A percentile compares a stretch with the other conserved stretches of the same genome.
Evolutionary conservation across 768 basidiomycete species (phyloP).

Genomic region (Rhizopogon vinicolor): DNA sequence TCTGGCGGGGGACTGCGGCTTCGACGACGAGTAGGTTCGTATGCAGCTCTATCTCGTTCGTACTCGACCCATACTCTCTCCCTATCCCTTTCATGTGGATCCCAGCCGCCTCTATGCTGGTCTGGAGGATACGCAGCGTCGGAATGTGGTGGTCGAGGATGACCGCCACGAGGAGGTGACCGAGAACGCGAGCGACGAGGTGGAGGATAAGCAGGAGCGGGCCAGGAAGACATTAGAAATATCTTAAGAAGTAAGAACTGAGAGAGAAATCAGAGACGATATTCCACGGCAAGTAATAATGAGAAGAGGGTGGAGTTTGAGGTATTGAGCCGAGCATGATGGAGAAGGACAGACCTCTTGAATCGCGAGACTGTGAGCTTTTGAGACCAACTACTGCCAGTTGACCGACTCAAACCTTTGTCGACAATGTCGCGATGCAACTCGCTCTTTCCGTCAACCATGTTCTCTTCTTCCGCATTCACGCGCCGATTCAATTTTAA

Average conservation of each 20-base stretch:
- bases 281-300: conserved; percentile 47
- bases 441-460: conserved; percentile 10
- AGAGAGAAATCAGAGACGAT: conserved; percentile 47
- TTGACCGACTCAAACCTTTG: conserved; percentile 33
- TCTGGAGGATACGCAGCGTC: conserved; percentile 56
- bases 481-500: conserved; percentile 20
- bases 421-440: conserved; percentile 56
- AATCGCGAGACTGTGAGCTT: conserved; percentile 41
- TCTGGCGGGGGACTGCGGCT: conserved; percentile 75
- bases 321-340: conserved; percentile 77
- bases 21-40: conserved; percentile 67
- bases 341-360: conserved; percentile 88
- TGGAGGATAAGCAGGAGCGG: conserved; percentile 62
- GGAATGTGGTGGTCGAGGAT: conserved; percentile 50
- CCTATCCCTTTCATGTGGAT: conserved; percentile 54
- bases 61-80: conserved; percentile 62
- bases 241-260: conserved; percentile 28
- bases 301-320: conserved; percentile 57
- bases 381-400: conserved; percentile 25
- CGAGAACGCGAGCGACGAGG: conserved; percentile 81
- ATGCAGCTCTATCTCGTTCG: conserved; percentile 64
- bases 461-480: conserved; percentile 13
- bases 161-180: conserved; percentile 55
- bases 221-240: conserved; percentile 72
- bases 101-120: conserved; percentile 62